Evolutionary conservation across 164 flowering plant species (phyloP), one percentile per base, ranked within the genome.

Genomic region (Vitis rotundifolia): DNA sequence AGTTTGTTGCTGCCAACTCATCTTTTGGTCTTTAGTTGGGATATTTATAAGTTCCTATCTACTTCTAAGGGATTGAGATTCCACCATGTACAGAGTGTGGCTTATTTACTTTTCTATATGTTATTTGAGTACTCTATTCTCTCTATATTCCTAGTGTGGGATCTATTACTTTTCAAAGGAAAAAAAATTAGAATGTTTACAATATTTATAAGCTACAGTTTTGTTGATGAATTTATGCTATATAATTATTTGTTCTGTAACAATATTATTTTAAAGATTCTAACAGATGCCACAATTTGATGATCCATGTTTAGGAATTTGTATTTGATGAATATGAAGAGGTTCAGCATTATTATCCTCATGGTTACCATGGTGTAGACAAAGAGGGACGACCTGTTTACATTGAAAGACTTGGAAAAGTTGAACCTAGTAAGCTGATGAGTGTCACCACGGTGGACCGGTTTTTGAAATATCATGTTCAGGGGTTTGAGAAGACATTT

Each of bases 401-500:
- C 68, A 89, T 89, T 73, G 94, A 89, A 79, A 83, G 88, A 70
- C 77, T 88, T 67, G 94, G 94, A 1, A 82, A 81, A 80, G 74
- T 85, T 76, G 91, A 87, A 28, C 89, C 94, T 7, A 78, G 68
- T 77, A 88, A 85, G 77, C 84, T 89, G 37, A 78, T 89, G 90
- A 79, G 64, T 69, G 84, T 84, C 63, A 89, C 94, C 61, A 82
- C 91, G 50, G 79, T 85, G 61, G 94, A 89, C 14, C 82, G 94
- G 14, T 89, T 83, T 70, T 56, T 89, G 16, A 88, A 79, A 74
- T 90, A 91, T 80, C 97, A 93, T 72, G 78, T 93, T 15, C 97
- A 91, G 76, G 97, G 87, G 56, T 90, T 91, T 79, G 98, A 93
- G 84, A 93, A 82, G 83, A 69, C 87, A 50, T 87, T 93, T 64